A percentile compares a stretch with the other conserved stretches of the same genome.
These are phyloP conservation scores for Phytopythium kandeliae DNA, from an alignment of 352 stramenopile genomes.

Conservation along the genomic window DNA sequence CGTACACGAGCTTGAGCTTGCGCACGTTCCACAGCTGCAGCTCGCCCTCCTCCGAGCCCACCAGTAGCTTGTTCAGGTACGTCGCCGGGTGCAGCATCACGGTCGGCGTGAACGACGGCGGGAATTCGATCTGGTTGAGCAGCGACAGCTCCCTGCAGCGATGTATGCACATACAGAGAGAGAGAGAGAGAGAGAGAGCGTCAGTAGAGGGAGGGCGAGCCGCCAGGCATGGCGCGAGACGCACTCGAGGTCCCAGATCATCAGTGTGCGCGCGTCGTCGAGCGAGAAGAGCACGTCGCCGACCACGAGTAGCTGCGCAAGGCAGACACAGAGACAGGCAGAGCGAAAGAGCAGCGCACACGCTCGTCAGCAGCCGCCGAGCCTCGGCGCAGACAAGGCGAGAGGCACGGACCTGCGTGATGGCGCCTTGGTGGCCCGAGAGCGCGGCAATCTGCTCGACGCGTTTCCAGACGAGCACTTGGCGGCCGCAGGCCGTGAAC, in stretches of 20 bases:
- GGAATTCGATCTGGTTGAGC: constrained; percentile 53
- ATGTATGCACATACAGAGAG: no score
- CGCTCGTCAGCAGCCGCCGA: no score
- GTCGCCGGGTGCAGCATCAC: constrained; percentile 88
- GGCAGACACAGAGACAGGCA: no score
- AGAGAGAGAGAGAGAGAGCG: no score
- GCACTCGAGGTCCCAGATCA: constrained; percentile 63
- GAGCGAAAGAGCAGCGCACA: no score
- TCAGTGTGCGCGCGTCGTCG: constrained; percentile 44
- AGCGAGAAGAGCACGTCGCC: constrained; percentile 69
- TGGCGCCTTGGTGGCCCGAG: constrained; percentile 42
- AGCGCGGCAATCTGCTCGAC: constrained; percentile 51
- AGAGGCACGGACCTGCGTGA: constrained; percentile 37
- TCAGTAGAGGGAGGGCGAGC: no score
- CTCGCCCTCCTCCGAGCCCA: constrained; percentile 77
- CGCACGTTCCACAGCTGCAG: constrained; percentile 91
- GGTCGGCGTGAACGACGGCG: constrained; percentile 52
- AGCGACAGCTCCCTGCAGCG: constrained; percentile 46
- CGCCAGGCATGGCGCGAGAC: no score
- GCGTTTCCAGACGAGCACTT: constrained; percentile 73
- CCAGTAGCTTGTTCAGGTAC: constrained; percentile 94
- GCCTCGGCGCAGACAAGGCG: no score
- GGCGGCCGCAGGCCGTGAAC: constrained; percentile 64
- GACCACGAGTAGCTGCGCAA: constrained; percentile 35
- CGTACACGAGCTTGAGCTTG: constrained; percentile 86